Conservation (phyloP, 148 eudicot genomes). For the Cornus florida region DNA sequence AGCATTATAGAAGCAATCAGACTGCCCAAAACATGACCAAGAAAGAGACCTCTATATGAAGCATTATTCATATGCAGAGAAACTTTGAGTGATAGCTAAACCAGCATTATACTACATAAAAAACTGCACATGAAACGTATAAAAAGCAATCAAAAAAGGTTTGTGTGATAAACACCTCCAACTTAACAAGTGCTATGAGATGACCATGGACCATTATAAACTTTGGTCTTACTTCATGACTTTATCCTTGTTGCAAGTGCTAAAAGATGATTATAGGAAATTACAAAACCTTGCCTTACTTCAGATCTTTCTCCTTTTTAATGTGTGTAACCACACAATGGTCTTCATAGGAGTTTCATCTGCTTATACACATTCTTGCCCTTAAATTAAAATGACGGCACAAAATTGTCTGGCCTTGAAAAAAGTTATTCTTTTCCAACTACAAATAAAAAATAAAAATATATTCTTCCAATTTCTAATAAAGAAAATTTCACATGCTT, state of each 20-base stretch:
- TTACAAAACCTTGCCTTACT: background rate
- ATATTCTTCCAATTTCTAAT: background rate
- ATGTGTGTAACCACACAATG: background rate
- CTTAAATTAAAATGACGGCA: background rate
- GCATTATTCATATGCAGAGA: background rate
- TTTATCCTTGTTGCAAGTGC: background rate
- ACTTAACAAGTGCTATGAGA: no score
- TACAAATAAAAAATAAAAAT: no score
- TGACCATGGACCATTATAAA: no score
- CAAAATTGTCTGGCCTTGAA: background rate
- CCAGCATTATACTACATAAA: background rate
- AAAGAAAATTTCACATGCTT: background rate
- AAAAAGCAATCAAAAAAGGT: no score
- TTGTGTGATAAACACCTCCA: no score
- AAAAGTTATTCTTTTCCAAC: background rate
- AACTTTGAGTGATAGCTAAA: background rate
- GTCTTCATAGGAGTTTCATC: background rate
- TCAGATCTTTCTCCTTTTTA: background rate
- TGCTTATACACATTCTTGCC: background rate
- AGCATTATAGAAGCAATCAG: conserved; percentile 83
- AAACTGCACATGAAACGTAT: background rate
- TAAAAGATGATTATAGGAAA: no score
- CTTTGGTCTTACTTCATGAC: background rate
- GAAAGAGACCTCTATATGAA: conserved; percentile 1
- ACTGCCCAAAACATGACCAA: conserved; percentile 45